Evolutionary conservation across 345 rosid species (phyloP).

Genomic region (Jatropha curcas): DNA sequence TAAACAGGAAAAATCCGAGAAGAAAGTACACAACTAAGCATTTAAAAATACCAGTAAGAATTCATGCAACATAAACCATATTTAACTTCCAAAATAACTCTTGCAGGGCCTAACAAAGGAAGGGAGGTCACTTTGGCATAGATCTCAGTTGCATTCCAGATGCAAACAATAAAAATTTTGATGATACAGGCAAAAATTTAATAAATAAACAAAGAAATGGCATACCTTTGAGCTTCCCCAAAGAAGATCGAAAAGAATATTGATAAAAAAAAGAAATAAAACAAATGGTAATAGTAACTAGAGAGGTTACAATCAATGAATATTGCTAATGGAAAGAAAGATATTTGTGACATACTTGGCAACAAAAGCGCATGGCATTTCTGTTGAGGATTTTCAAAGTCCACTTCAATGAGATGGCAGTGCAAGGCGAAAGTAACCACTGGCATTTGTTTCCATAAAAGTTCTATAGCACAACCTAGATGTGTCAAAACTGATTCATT

Average conservation of each 20-base stretch:
- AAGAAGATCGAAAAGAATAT: slow-evolving; percentile 6
- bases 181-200: not conserved
- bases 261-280: not conserved
- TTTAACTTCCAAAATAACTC: not conserved
- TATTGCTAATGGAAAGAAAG: not conserved
- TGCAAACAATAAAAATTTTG: not conserved
- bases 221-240: not conserved
- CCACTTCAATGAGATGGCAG: not conserved
- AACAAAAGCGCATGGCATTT: not conserved
- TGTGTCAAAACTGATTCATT: not conserved
- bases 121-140: not conserved
- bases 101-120: no score
- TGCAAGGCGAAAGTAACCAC: not conserved
- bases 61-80: not conserved
- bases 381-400: slow-evolving; percentile 6
- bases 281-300: not conserved
- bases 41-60: not conserved
- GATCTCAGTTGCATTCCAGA: not conserved
- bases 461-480: not conserved
- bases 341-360: not conserved
- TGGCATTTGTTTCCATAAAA: not conserved
- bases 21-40: not conserved
- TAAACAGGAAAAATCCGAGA: not conserved
- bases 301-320: not conserved
- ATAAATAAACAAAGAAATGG: not conserved